phyloP scores from a whole-genome alignment of 2,329 filamentous ascomycete species.

The Metarhizium robertsii region DNA sequence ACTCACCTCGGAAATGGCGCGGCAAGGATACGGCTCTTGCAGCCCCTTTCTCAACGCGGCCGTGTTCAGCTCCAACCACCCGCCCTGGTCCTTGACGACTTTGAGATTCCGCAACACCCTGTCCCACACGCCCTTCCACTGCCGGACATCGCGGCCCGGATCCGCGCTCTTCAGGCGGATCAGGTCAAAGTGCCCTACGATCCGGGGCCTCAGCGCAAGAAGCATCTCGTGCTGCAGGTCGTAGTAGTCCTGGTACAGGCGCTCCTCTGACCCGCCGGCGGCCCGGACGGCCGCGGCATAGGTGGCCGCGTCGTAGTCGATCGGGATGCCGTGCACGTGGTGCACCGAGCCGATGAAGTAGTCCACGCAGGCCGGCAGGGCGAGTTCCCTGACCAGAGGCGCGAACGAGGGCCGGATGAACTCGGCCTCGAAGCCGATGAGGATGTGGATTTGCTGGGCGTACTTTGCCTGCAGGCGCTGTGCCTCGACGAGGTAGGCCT shows the following conservation, averaged over 20 bases:
- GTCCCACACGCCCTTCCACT: conserved; percentile 60
- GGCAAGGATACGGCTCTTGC: conserved; percentile 78
- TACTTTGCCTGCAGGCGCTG: conserved; percentile 63
- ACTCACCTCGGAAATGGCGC: conserved; percentile 64
- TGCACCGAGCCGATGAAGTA: conserved; percentile 92
- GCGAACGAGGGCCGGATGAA: conserved; percentile 68
- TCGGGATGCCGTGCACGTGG: conserved; percentile 77
- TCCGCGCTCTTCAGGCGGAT: conserved; percentile 70
- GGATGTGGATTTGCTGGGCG: conserved; percentile 59
- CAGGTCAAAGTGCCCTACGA: conserved; percentile 93
- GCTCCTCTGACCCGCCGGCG: conserved; percentile 49
- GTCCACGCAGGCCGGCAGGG: conserved; percentile 57
- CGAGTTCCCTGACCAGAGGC: conserved; percentile 50
- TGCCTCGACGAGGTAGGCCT: conserved; percentile 69
- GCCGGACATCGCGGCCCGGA: conserved; percentile 50
- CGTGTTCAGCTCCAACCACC: conserved; percentile 83
- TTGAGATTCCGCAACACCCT: conserved; percentile 65
- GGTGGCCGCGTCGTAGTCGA: conserved; percentile 68
- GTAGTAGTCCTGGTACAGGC: conserved; percentile 77
- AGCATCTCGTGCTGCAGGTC: conserved; percentile 83
- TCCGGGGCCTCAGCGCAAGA: conserved; percentile 54
- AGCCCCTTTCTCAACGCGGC: conserved; percentile 83
- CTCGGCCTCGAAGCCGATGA: conserved; percentile 88
- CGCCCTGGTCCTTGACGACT: conserved; percentile 62
- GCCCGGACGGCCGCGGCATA: conserved; percentile 45